phyloP scores from a whole-genome alignment of 805 yeast genomes.

The Brettanomyces naardenensis region DNA sequence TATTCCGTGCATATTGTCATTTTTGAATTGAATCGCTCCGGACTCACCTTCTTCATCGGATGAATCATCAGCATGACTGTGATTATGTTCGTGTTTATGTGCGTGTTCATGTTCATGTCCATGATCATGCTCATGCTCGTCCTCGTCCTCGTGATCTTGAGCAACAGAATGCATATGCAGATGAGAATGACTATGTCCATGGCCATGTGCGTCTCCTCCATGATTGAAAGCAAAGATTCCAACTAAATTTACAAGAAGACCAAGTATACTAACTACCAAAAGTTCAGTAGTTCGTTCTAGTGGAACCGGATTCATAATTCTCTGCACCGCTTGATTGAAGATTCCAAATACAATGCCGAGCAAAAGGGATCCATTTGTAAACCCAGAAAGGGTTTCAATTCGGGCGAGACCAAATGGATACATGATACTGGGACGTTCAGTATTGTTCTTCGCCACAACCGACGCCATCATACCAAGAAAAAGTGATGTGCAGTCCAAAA shows the following conservation, averaged over 20 bases:
- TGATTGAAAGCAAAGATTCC: constrained; percentile 91
- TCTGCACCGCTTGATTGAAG: constrained; percentile 75
- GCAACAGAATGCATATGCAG: constrained; percentile 22
- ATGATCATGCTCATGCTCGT: not conserved
- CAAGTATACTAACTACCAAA: constrained; percentile 75
- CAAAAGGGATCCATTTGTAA: constrained; percentile 84
- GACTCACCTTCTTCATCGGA: constrained; percentile 30
- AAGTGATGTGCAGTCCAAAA: constrained; percentile 86
- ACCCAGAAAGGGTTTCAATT: constrained; percentile 89
- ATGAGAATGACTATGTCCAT: constrained; percentile 20
- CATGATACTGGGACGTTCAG: constrained; percentile 23
- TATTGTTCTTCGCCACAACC: constrained; percentile 28
- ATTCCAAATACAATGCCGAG: constrained; percentile 88
- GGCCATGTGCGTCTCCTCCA: constrained; percentile 27
- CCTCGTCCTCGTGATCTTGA: constrained; percentile 8
- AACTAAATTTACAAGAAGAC: constrained; percentile 79
- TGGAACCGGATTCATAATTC: constrained; percentile 70
- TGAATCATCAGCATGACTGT: constrained; percentile 4
- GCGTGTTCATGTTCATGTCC: constrained; percentile 1
- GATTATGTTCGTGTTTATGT: constrained; percentile 2
- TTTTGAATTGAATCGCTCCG: constrained; percentile 40
- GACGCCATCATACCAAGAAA: constrained; percentile 88
- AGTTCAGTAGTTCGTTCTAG: constrained; percentile 78
- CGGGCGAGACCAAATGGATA: constrained; percentile 83
- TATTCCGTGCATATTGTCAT: constrained; percentile 85